phyloP scores from a whole-genome alignment of 1,139 yeast genomes.

The Pichia sp. region DNA sequence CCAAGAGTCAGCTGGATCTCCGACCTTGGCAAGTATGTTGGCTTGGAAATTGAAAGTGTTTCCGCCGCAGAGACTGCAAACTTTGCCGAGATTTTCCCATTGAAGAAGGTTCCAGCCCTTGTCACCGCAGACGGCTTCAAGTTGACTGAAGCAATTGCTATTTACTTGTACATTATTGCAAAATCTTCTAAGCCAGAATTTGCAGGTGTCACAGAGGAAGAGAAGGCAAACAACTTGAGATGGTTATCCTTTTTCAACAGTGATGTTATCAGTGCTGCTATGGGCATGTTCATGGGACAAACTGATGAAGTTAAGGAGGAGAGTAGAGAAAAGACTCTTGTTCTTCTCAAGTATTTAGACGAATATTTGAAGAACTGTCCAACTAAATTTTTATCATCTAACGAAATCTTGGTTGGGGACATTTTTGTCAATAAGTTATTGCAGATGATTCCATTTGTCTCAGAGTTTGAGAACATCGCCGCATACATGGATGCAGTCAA shows the following conservation, averaged over 20 bases:
- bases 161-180: conserved; percentile 21
- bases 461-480: too few species aligned
- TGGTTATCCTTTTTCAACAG: conserved; percentile 26
- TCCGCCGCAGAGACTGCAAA: conserved; percentile 16
- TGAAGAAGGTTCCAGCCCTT: conserved; percentile 29
- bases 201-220: conserved; percentile 16
- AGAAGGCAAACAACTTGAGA: conserved; percentile 23
- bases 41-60: conserved; percentile 35
- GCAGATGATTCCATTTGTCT: too few species aligned
- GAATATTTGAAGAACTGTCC: neutral
- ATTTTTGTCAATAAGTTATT: neutral
- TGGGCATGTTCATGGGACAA: too few species aligned
- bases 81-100: conserved; percentile 21
- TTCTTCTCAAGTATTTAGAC: neutral
- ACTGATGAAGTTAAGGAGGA: too few species aligned
- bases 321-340: too few species aligned
- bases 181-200: conserved; percentile 8
- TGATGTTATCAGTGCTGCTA: too few species aligned
- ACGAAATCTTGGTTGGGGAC: neutral
- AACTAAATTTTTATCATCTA: neutral
- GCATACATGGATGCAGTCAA: too few species aligned
- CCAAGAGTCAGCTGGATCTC: conserved; percentile 17
- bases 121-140: conserved; percentile 23
- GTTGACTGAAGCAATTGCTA: conserved; percentile 25
- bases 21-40: conserved; percentile 16